Conservation (phyloP, 306 rosid genomes). For the Adenanthera pavonina region DNA sequence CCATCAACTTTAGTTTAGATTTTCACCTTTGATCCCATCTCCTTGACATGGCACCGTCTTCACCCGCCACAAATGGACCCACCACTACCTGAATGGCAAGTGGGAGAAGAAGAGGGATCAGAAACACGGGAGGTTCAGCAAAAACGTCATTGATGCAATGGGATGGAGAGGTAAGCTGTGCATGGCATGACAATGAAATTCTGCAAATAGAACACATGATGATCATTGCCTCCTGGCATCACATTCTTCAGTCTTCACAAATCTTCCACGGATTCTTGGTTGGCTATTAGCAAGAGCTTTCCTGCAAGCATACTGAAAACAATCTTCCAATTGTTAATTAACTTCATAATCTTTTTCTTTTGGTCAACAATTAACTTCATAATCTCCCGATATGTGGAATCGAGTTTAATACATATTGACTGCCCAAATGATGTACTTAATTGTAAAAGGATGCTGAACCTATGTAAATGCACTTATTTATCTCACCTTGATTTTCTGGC, state of each 20-base stretch:
- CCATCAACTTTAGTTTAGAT: too few relatives aligned
- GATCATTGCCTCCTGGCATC: slow-evolving; percentile 50
- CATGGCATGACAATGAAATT: too few relatives aligned
- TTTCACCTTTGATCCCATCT: too few relatives aligned
- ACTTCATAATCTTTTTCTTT: not conserved
- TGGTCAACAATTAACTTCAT: too few relatives aligned
- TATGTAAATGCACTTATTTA: not conserved
- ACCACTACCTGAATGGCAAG: too few relatives aligned
- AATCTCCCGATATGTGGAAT: not conserved
- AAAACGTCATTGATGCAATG: too few relatives aligned
- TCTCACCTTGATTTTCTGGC: slow-evolving; percentile 92
- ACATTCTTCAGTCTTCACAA: too few relatives aligned
- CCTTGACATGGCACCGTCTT: too few relatives aligned
- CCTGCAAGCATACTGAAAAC: slow-evolving; percentile 88
- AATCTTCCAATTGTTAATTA: slow-evolving; percentile 3
- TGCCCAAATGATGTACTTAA: not conserved
- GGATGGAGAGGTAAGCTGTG: too few relatives aligned
- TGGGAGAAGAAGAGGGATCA: too few relatives aligned
- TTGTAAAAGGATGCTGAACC: not conserved
- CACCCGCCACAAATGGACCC: too few relatives aligned
- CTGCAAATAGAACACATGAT: not conserved
- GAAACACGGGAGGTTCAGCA: too few relatives aligned
- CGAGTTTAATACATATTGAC: not conserved
- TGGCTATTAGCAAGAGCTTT: slow-evolving; percentile 97
- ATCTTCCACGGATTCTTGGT: slow-evolving; percentile 64